Conservation (phyloP, 1,139 yeast genomes). For the Yamadazyma epiphylla region DNA sequence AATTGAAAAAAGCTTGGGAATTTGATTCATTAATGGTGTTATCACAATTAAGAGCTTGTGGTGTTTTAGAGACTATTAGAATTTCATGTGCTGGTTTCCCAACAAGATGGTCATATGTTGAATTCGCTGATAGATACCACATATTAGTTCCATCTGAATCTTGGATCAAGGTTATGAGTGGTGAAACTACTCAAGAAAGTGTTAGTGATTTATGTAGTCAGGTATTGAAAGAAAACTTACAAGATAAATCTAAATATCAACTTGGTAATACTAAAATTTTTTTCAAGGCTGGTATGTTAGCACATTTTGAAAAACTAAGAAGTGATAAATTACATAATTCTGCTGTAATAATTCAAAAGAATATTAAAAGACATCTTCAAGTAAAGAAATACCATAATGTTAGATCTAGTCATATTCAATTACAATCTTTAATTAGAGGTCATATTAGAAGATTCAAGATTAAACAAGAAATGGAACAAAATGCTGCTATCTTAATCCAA, state of each 20-base stretch:
- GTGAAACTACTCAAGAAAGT: conserved; percentile 52
- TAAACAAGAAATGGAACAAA: conserved; percentile 53
- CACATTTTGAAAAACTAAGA: conserved; percentile 83
- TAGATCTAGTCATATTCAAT: conserved; percentile 48
- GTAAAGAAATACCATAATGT: conserved; percentile 59
- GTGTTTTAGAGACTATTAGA: conserved; percentile 94
- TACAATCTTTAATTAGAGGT: conserved; percentile 69
- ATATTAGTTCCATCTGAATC: conserved; percentile 68
- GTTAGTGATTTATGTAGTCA: conserved; percentile 63
- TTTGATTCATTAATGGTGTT: conserved; percentile 95
- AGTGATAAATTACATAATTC: conserved; percentile 71
- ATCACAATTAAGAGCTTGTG: conserved; percentile 95
- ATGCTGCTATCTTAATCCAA: conserved; percentile 73
- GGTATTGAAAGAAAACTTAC: conserved; percentile 61
- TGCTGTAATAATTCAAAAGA: conserved; percentile 84
- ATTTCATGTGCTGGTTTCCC: conserved; percentile 99
- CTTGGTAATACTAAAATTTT: conserved; percentile 87
- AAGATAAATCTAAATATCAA: conserved; percentile 70
- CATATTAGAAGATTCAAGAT: conserved; percentile 54
- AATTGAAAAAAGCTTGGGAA: conserved; percentile 91
- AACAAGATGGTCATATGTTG: conserved; percentile 91
- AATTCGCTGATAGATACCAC: conserved; percentile 87
- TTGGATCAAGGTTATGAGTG: conserved; percentile 63
- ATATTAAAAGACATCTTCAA: conserved; percentile 63
- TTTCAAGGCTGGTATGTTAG: conserved; percentile 95